Base-by-base conservation (phyloP, 2,329 filamentous ascomycete species). In the Decorospora gaudefroyi region DNA sequence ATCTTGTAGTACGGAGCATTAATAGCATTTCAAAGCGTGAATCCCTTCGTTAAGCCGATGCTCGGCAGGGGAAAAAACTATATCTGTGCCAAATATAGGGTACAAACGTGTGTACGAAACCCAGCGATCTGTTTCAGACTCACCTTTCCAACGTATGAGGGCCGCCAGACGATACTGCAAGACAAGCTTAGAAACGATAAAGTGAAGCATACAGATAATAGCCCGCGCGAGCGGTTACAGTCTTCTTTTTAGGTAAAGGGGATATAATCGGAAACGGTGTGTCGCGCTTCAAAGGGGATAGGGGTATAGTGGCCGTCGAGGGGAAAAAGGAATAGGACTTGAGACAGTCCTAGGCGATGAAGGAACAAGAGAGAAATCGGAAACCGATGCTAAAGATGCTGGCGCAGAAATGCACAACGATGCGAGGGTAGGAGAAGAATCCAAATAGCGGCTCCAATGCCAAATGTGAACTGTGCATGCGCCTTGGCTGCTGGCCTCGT, bases 221-320 rank as follows among this genome's bases (percentile, higher is more conserved):
- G 57, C 63, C 69, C 68, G 69, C 68, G 69, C 55, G 69, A 69
- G 69, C 69, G 64, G 68, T 62, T 67, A 70, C 66, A 68, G 61
- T 71, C 68, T 70, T 69, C 64, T 65, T 68, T 61, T 54, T 44
- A 35, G 51, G 47, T 46, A 46, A n/a, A 58, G 36, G 43, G 27
- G 50, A 57, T 55, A 50, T 57, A 43, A 51, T 47, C 30, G 27
- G 30, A 45, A 43, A 43, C 45, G 38, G 43, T 35, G 31, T 28
- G 42, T 11, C 42, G 51, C 44, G 46, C 43, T 47, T 37, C 43
- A 46, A 48, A 36, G 47, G 33, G 32, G 55, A n/a, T n/a, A n/a
- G 55, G 64, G 66, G 66, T 67, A 70, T 67, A 65, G 54, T 59
- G 51, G 58, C 57, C 58, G 60, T 59, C 45, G 57, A 42, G 38